phyloP scores from a whole-genome alignment of 2,329 filamentous ascomycete species.

The Epichloe sp. region DNA sequence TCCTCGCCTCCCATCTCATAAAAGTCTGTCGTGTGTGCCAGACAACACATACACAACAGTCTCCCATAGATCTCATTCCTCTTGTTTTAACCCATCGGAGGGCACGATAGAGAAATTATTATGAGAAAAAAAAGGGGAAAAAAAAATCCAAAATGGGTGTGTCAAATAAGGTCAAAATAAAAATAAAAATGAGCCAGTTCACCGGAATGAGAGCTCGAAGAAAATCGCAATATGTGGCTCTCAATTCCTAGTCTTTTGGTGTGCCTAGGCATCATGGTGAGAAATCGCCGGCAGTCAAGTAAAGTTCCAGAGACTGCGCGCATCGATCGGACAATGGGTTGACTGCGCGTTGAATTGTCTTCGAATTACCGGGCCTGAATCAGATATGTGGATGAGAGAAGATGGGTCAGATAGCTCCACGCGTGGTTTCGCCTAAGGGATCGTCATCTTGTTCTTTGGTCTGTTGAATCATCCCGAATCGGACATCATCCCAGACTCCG shows the following conservation, averaged over 20 bases:
- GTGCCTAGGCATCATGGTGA: background rate
- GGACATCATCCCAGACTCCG: background rate
- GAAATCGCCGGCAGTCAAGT: background rate
- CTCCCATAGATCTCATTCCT: background rate
- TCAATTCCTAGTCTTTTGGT: background rate
- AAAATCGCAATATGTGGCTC: background rate
- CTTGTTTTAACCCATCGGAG: background rate
- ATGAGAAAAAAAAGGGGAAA: background rate
- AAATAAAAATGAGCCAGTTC: background rate
- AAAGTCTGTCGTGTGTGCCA: conserved; percentile 2
- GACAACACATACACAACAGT: conserved; percentile 6
- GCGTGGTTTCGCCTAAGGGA: background rate
- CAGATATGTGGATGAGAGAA: background rate
- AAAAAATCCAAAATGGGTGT: background rate
- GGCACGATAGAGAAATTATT: background rate
- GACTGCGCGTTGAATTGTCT: background rate
- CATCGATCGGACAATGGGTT: background rate
- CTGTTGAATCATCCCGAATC: background rate
- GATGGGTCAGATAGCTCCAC: background rate
- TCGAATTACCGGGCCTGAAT: background rate
- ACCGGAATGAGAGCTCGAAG: conserved; percentile 4
- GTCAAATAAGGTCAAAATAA: background rate
- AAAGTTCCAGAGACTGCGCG: background rate
- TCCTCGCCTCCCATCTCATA: background rate
- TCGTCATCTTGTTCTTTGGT: background rate